Base-by-base conservation (phyloP, 140 eudicot genomes). In the Oenanthe javanica region DNA sequence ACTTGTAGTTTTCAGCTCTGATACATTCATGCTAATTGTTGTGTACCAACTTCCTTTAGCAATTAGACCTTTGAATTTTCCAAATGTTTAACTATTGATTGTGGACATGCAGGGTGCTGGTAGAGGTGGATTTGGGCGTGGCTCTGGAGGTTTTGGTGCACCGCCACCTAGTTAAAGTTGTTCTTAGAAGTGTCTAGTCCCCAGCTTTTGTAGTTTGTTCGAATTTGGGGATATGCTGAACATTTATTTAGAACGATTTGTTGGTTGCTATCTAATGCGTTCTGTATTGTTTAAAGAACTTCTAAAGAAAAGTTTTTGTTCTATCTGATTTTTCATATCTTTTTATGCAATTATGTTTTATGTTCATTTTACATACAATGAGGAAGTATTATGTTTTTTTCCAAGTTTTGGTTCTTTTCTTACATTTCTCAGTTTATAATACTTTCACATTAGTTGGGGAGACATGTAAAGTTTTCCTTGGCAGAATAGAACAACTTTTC, bases 121-220 rank as follows among this genome's bases (percentile, higher is more conserved):
- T 54, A 82, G 93, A 67, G 84, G 89, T 23, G 83, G 94, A 8
- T 91, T 88, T 82, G 97, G 97, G 11, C 90, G 97, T 72, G 97
- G 96, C 71, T 83, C 91, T 63, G 96, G 96, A 1, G 84, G 93
- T 67, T 89, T 80, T 63, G 97, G 97, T 57, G 91, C 90, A 9
- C 91, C 93, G 23, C 93, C 97, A 49, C 88, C 97, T 0, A 90
- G 96, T 84, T 90, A 90, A 71, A 88, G 36, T 31, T 31, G 85
- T 45, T 83, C 86, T 40, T 85, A 79, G 81, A 45, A 73, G 36
- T 31, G 36, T 31, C 36, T 31, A 31, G n/a, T 7, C 43, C 27
- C 54, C 50, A 14, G 36, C 63, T 38, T 83, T 27, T 8, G 75
- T 45, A 61, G 31, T 45, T 61, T 23, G 4, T 43, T 31, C 52